A percentile compares a stretch with the other conserved stretches of the same genome.
Conservation (phyloP, 768 basidiomycete species). For the Psilocybe azurescens region DNA sequence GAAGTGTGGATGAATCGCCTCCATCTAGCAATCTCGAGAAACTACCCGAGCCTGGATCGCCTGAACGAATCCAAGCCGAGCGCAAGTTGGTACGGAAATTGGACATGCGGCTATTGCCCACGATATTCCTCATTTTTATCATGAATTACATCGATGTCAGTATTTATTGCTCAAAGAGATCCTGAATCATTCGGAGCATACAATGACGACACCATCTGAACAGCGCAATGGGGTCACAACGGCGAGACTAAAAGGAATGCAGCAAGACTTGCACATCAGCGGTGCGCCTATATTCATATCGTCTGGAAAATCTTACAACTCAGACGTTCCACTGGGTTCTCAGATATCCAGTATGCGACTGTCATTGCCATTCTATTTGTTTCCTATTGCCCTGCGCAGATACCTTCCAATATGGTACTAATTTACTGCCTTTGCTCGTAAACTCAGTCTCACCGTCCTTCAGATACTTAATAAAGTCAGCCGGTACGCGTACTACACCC, state of each 20-base stretch:
- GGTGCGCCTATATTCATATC: slow-evolving; percentile 30
- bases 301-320: background rate
- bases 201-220: background rate
- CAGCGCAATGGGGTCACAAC: slow-evolving; percentile 54
- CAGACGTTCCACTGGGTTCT: background rate
- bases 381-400: slow-evolving; percentile 66
- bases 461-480: slow-evolving; percentile 61
- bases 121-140: slow-evolving; percentile 62
- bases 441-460: background rate
- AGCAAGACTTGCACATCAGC: slow-evolving; percentile 51
- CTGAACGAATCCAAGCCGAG: slow-evolving; percentile 42
- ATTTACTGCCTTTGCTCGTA: background rate
- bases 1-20: slow-evolving; percentile 2
- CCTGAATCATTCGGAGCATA: background rate
- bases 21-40: slow-evolving; percentile 10
- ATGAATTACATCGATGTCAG: slow-evolving; percentile 74
- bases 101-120: slow-evolving; percentile 59
- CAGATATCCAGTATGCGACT: slow-evolving; percentile 34
- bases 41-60: slow-evolving; percentile 25
- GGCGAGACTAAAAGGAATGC: slow-evolving; percentile 54
- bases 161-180: background rate
- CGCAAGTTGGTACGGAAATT: slow-evolving; percentile 58
- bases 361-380: slow-evolving; percentile 37
- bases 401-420: slow-evolving; percentile 70
- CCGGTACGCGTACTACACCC: slow-evolving; percentile 36